Conservation (phyloP, 306 rosid genomes). For the Prunus salicina region DNA sequence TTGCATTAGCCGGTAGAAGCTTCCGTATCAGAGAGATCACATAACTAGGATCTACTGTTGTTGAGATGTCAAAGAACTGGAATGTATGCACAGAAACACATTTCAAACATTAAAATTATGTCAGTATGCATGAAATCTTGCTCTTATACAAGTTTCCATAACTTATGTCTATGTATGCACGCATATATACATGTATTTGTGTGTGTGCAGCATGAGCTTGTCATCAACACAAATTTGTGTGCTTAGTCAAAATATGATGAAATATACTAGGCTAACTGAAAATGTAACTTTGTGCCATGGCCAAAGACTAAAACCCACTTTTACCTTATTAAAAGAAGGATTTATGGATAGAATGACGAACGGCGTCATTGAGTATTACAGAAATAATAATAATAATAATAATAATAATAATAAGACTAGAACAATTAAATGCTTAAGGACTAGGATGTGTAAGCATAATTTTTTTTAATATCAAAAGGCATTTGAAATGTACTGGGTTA, state of each 20-base stretch:
- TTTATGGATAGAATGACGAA: too few relatives aligned
- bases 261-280: neutral
- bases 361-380: too few relatives aligned
- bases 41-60: constrained; percentile 92
- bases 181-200: too few relatives aligned
- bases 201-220: neutral
- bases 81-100: constrained; percentile 5
- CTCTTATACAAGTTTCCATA: neutral
- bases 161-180: neutral
- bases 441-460: too few relatives aligned
- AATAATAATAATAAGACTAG: too few relatives aligned
- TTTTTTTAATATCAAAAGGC: too few relatives aligned
- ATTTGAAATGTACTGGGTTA: too few relatives aligned
- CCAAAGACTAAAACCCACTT: too few relatives aligned
- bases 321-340: too few relatives aligned
- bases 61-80: constrained; percentile 85
- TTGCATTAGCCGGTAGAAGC: constrained; percentile 54
- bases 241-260: neutral
- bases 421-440: too few relatives aligned
- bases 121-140: neutral
- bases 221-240: neutral
- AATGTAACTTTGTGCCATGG: too few relatives aligned
- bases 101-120: neutral
- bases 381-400: too few relatives aligned
- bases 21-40: constrained; percentile 83